Base-by-base conservation (phyloP, 139 green algal genomes). In the Volvox africanus region DNA sequence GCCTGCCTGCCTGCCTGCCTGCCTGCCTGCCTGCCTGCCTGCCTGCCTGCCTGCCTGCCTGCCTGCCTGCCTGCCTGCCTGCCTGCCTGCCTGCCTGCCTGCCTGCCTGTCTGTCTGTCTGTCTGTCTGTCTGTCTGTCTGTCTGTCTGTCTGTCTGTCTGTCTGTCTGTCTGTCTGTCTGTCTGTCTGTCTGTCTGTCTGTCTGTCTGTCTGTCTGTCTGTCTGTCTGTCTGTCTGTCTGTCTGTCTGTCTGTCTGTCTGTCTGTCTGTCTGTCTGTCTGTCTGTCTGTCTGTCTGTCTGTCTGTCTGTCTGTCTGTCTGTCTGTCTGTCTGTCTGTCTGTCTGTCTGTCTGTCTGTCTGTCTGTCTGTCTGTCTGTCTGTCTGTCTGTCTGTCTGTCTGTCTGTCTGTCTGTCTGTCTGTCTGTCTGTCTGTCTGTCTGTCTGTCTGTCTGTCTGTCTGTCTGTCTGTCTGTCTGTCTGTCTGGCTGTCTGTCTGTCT, bases 21-120 rank as follows among this genome's bases (percentile, higher is more conserved):
- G 69, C 69, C 69, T 78, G 69, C 69, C 69, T 78, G 69, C 69
- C 69, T 78, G 69, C 69, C 69, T 78, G 69, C 69, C 69, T 78
- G 69, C 69, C 21, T 78, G 69, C 69, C 69, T 78, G 69, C 69
- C 21, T 78, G 69, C 69, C 69, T 78, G 69, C 69, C 21, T 78
- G 69, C 69, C 69, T 78, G 69, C 69, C 21, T 78, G 69, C 69
- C 69, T 78, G 69, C 69, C 21, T 78, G 69, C 69, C 69, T 78
- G 69, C 69, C 21, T 78, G 69, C 69, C 69, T 78, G 69, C 69
- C 21, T 78, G 69, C 69, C 69, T 78, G n/a, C n/a, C n/a, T n/a
- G n/a, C n/a, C n/a, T n/a, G n/a, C n/a, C n/a, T n/a, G n/a, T n/a
- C n/a, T n/a, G 69, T 26, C 21, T 78, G 69, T 26, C 69, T 78